These are phyloP conservation scores for Gaeumannomyces sp. DNA, from an alignment of 2,329 filamentous ascomycete genomes.

Conservation along the genomic window DNA sequence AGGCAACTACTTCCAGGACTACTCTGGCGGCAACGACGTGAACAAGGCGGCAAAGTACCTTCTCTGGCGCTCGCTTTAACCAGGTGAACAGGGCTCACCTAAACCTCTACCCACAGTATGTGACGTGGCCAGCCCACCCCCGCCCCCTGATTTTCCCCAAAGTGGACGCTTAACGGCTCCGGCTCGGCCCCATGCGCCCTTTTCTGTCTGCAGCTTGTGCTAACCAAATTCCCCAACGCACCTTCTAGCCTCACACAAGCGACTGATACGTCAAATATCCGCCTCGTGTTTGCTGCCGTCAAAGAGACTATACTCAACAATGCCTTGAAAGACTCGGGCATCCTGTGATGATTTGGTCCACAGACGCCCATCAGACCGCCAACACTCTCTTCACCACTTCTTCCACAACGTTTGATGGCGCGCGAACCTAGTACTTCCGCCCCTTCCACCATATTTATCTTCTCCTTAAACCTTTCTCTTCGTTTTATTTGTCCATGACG, in stretches of 20 bases:
- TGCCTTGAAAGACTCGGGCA: conserved; percentile 94
- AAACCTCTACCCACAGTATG: conserved; percentile 96
- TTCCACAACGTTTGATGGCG: neutral
- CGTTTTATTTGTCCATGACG: no score
- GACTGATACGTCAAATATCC: conserved; percentile 96
- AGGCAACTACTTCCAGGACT: conserved; percentile 95
- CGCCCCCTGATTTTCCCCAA: no score
- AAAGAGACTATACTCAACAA: conserved; percentile 99
- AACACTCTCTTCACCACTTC: conserved; percentile 8
- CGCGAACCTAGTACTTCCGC: no score
- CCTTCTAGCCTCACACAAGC: conserved; percentile 81
- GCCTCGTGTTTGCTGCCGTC: conserved; percentile 93
- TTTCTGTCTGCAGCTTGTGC: conserved; percentile 5
- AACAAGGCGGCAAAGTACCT: conserved; percentile 98
- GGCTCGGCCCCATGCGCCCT: no score
- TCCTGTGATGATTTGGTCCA: conserved; percentile 53
- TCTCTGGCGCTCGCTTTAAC: conserved; percentile 96
- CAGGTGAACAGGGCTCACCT: conserved; percentile 95
- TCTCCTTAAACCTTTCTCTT: no score
- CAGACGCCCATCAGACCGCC: neutral
- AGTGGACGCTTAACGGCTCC: no score
- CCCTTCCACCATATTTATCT: no score
- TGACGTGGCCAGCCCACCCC: conserved; percentile 18
- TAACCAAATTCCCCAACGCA: conserved; percentile 8
- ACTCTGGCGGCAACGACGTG: conserved; percentile 94